Conservation (phyloP, 2,329 filamentous ascomycete genomes). For the Trichoderma guizhouense region DNA sequence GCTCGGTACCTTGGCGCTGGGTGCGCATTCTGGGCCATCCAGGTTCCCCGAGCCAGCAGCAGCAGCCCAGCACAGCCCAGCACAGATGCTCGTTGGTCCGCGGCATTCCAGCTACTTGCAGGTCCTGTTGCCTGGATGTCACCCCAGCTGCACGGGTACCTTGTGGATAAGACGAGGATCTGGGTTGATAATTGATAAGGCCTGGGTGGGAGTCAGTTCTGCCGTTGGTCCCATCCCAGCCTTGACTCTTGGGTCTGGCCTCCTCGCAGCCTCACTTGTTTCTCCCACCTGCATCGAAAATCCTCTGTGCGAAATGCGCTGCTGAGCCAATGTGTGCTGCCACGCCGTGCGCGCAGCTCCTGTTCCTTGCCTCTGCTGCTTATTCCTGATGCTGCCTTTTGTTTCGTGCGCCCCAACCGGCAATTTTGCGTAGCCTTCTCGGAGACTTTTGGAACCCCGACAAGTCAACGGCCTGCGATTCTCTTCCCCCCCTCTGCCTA, state of each 20-base stretch:
- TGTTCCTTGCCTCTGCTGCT: background rate
- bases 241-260: background rate
- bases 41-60: background rate
- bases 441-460: constrained; percentile 12
- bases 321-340: background rate
- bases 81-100: background rate
- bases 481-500: background rate
- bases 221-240: constrained; percentile 1
- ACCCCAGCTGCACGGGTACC: background rate
- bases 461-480: background rate
- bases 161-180: background rate
- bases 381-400: background rate
- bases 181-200: background rate
- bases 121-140: background rate
- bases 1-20: background rate
- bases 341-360: background rate
- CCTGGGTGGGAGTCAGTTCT: background rate
- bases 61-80: background rate
- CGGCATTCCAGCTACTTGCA: background rate
- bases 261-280: background rate
- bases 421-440: constrained; percentile 5
- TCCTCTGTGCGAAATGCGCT: background rate
- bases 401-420: constrained; percentile 5
- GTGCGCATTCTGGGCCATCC: background rate
- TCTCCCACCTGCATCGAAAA: constrained; percentile 9